Conservation (phyloP, 2,329 filamentous ascomycete species). For the Colletotrichum sp. region DNA sequence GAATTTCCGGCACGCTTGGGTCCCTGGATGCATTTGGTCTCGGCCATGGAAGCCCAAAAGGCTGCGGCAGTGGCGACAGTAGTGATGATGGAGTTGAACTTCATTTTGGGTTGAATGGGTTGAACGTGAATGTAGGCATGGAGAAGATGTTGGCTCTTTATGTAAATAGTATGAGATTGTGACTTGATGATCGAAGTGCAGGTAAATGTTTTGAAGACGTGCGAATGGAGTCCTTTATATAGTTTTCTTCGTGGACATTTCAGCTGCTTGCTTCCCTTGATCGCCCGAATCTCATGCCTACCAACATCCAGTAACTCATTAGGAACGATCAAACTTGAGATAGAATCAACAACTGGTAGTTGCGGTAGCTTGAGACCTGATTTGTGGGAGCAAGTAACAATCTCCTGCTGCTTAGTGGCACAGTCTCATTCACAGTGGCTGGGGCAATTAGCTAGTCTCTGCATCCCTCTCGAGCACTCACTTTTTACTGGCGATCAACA, state of each 20-base stretch:
- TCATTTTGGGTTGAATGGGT: background rate
- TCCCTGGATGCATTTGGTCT: background rate
- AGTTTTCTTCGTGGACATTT: background rate
- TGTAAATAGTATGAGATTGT: background rate
- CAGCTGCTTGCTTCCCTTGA: background rate
- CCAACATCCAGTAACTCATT: background rate
- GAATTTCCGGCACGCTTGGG: background rate
- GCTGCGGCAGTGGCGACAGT: background rate
- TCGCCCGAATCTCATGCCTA: background rate
- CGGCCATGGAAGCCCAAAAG: background rate
- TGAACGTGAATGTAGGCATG: background rate
- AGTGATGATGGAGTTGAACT: background rate
- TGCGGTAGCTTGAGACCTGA: background rate
- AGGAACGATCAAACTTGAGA: background rate
- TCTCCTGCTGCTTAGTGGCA: background rate
- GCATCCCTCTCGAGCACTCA: background rate
- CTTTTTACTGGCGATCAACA: background rate
- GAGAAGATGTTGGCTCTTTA: background rate
- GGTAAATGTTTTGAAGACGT: background rate
- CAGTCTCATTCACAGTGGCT: background rate
- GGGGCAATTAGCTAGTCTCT: background rate
- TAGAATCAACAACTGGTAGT: background rate
- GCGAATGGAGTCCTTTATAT: background rate
- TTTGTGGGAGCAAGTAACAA: background rate
- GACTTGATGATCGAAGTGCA: background rate